A percentile compares a stretch with the other conserved stretches of the same genome.
These are phyloP conservation scores for Neospermospora avenae DNA, from an alignment of 2,329 filamentous ascomycete species.

Conservation along the genomic window DNA sequence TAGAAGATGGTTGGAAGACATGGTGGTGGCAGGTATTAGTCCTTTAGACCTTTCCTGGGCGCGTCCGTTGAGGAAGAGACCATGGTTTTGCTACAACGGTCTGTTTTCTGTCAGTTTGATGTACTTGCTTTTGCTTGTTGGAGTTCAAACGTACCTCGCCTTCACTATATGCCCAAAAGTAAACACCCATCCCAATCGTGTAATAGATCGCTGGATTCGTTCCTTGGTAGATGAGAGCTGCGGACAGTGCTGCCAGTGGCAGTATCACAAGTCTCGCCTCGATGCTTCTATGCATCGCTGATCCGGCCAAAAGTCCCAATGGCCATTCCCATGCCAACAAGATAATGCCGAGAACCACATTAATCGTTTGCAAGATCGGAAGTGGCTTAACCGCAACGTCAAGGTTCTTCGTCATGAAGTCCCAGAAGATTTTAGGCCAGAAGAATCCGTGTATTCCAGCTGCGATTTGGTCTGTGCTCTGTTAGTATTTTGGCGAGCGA, in stretches of 20 bases:
- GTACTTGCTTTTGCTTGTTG: neutral
- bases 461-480: slow-evolving; percentile 70
- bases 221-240: slow-evolving; percentile 82
- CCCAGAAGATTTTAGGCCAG: slow-evolving; percentile 99
- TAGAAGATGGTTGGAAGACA: neutral
- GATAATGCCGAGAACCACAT: slow-evolving; percentile 75
- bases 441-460: slow-evolving; percentile 86
- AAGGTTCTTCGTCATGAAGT: slow-evolving; percentile 88
- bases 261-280: slow-evolving; percentile 80
- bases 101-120: slow-evolving; percentile 21
- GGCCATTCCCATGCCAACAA: slow-evolving; percentile 92
- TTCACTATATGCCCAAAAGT: slow-evolving; percentile 97
- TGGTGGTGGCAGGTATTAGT: neutral
- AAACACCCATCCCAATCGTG: slow-evolving; percentile 76
- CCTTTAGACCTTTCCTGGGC: slow-evolving; percentile 30
- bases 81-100: slow-evolving; percentile 30
- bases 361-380: slow-evolving; percentile 87
- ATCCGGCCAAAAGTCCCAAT: slow-evolving; percentile 71
- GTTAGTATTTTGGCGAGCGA: slow-evolving; percentile 14
- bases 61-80: slow-evolving; percentile 28
- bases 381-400: slow-evolving; percentile 81
- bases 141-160: slow-evolving; percentile 72
- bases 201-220: slow-evolving; percentile 94
- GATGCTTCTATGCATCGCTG: slow-evolving; percentile 78
- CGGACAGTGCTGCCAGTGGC: slow-evolving; percentile 71